Evolutionary conservation across 1,139 yeast genomes (phyloP).

Genomic region (Pneumocystis murina): DNA sequence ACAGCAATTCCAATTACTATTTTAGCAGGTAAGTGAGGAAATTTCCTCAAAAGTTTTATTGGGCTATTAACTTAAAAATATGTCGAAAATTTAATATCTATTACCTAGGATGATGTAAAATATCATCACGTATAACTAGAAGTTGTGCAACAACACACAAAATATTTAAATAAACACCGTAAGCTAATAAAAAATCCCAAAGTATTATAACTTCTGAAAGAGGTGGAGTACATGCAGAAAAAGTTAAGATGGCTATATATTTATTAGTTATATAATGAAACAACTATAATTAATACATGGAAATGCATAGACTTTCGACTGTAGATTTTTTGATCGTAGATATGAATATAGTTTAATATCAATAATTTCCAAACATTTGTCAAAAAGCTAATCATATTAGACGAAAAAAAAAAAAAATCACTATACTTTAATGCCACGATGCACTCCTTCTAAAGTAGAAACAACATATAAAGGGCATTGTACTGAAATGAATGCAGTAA

Average conservation of each 20-base stretch:
- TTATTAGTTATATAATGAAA: neutral
- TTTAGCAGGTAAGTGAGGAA: constrained; percentile 58
- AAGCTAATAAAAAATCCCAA: constrained; percentile 87
- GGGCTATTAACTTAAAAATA: constrained; percentile 30
- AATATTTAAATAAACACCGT: constrained; percentile 79
- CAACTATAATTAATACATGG: constrained; percentile 31
- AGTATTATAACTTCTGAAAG: constrained; percentile 55
- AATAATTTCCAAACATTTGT: constrained; percentile 50
- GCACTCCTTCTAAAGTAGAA: constrained; percentile 70
- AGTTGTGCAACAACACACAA: constrained; percentile 75
- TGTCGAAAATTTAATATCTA: neutral
- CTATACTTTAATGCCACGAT: constrained; percentile 41
- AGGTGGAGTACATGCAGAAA: constrained; percentile 86
- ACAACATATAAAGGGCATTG: constrained; percentile 68
- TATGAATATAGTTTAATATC: constrained; percentile 57
- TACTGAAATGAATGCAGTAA: constrained; percentile 41
- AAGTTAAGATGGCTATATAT: constrained; percentile 47
- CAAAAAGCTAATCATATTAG: constrained; percentile 30
- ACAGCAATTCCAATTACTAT: constrained; percentile 53
- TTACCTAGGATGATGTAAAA: constrained; percentile 36
- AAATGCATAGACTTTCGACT: constrained; percentile 78
- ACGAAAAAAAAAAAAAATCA: neutral
- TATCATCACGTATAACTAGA: constrained; percentile 46
- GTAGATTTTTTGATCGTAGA: constrained; percentile 46
- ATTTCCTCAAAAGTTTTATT: constrained; percentile 56